phyloP scores from a whole-genome alignment of 805 yeast species.

The Pichia pseudocactophila region DNA sequence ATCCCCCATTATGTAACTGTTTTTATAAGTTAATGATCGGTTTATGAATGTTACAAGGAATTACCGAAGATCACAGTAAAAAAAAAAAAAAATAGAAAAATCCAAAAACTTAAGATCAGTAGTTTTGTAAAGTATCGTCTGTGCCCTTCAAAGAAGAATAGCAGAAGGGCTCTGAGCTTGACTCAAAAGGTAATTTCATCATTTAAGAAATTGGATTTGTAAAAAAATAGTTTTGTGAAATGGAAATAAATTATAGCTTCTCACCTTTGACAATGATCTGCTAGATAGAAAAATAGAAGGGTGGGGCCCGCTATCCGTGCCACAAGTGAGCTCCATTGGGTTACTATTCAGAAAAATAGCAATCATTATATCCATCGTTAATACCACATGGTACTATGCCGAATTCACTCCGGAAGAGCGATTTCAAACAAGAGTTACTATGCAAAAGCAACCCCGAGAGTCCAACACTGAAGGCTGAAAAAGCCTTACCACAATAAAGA shows the following conservation, averaged over 20 bases:
- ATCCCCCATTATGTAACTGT: background rate
- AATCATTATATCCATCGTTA: constrained; percentile 22
- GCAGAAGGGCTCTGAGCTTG: constrained; percentile 18
- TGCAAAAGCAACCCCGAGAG: background rate
- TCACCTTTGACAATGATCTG: constrained; percentile 17
- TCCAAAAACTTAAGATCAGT: constrained; percentile 1
- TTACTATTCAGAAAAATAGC: constrained; percentile 13
- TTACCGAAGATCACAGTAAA: no score
- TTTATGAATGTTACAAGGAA: background rate
- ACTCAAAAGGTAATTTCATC: constrained; percentile 12
- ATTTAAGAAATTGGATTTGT: constrained; percentile 1
- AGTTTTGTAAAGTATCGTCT: constrained; percentile 14
- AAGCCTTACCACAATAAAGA: no score
- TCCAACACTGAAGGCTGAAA: background rate
- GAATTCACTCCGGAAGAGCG: constrained; percentile 13
- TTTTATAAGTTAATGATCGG: background rate
- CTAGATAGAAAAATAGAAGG: constrained; percentile 11
- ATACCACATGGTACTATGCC: constrained; percentile 14
- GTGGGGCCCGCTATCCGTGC: constrained; percentile 10
- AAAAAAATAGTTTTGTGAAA: background rate
- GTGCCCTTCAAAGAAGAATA: constrained; percentile 14
- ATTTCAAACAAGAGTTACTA: constrained; percentile 6
- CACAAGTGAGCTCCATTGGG: constrained; percentile 24
- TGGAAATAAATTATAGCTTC: constrained; percentile 4
- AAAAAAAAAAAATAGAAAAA: background rate